Evolutionary conservation across 176 grass and related monocot species (phyloP).

Genomic region (Carex littledalei): DNA sequence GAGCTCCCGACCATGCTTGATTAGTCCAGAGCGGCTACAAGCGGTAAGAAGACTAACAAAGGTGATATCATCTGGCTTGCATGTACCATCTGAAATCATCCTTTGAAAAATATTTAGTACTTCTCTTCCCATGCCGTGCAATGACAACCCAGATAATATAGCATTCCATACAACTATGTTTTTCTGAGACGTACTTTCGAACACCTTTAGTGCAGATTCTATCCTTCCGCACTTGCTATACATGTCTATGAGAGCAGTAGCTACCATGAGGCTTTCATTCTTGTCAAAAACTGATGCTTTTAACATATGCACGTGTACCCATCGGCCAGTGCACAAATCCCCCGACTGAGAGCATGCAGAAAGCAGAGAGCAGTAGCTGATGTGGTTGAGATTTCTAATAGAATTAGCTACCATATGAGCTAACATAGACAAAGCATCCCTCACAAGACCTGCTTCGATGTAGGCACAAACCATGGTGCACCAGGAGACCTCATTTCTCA

Average conservation of each 20-base stretch:
- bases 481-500: conserved; percentile 57
- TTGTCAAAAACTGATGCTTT: neutral
- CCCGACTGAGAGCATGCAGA: conserved; percentile 47
- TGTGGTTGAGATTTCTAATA: conserved; percentile 37
- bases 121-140: conserved; percentile 35
- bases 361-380: conserved; percentile 41
- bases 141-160: conserved; percentile 42
- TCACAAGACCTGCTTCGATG: conserved; percentile 46
- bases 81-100: conserved; percentile 48
- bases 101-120: conserved; percentile 43
- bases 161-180: conserved; percentile 62
- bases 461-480: conserved; percentile 55
- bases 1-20: conserved; percentile 34
- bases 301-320: conserved; percentile 43
- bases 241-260: conserved; percentile 62
- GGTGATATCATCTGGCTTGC: conserved; percentile 41
- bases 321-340: conserved; percentile 46
- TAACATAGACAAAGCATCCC: conserved; percentile 52
- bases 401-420: conserved; percentile 34
- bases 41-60: conserved; percentile 61
- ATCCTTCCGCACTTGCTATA: conserved; percentile 54
- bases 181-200: conserved; percentile 31
- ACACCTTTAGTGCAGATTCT: conserved; percentile 51
- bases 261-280: conserved; percentile 37
- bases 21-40: conserved; percentile 51